Evolutionary conservation across 306 rosid species (phyloP).

Genomic region (Quercus gilva): DNA sequence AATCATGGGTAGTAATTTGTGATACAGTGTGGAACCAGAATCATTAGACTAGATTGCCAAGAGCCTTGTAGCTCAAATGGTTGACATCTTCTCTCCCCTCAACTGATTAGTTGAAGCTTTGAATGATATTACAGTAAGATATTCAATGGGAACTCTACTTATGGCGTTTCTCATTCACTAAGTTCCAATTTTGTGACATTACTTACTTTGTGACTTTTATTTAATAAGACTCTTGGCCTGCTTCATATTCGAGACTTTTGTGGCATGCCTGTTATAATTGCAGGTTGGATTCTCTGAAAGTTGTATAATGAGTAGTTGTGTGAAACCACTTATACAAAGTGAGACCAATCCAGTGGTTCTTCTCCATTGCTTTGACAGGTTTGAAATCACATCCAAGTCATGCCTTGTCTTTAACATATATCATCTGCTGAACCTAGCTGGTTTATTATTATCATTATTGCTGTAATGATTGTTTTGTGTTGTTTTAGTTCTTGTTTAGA

Average conservation of each 20-base stretch:
- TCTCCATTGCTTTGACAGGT: constrained; percentile 97
- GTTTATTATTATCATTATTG: constrained; percentile 12
- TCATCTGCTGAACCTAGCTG: constrained; percentile 27
- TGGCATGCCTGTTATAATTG: not conserved
- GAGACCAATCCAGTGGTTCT: constrained; percentile 74
- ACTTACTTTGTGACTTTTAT: not conserved
- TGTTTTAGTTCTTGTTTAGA: constrained; percentile 93
- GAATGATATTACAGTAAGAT: not conserved
- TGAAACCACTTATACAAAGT: constrained; percentile 62
- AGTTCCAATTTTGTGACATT: not conserved
- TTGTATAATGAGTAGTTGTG: constrained; percentile 80
- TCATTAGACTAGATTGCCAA: no score
- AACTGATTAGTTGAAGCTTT: no score
- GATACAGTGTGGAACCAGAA: no score
- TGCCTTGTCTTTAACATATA: not conserved
- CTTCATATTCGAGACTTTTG: not conserved
- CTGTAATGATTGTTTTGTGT: constrained; percentile 21
- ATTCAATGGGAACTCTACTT: not conserved
- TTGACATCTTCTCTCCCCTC: no score
- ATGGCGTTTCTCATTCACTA: not conserved
- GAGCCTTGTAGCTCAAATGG: no score
- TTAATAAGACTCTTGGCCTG: not conserved
- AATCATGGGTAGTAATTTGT: no score
- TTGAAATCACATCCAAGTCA: constrained; percentile 12
- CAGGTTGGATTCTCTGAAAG: constrained; percentile 60